Evolutionary conservation across 768 basidiomycete genomes (phyloP), one percentile per base, ranked within the genome.

Genomic region (Pisolithus albus): DNA sequence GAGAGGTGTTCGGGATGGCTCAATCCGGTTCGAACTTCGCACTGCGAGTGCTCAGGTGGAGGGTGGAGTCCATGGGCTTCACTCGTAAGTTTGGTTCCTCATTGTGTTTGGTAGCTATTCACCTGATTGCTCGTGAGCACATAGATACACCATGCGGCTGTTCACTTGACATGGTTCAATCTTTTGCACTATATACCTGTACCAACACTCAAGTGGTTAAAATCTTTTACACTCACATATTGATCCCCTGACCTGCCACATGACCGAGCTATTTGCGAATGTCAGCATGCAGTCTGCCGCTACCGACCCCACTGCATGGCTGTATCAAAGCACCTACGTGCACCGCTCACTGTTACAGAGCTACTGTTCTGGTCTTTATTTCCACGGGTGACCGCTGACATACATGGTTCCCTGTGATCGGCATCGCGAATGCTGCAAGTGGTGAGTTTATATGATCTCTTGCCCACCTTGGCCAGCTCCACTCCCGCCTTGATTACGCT

Each of bases 21-120:
- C 64, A 26, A 88, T 96, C 18, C 71, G 93, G 53, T 98, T 95
- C 61, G 94, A 98, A 75, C 65, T 95, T 63, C 80, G 95, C 64
- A 97, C 94, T 2, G 88, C 93, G 9, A 92, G 88, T 59, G 94
- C 94, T 9, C 95, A 97, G 73, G 77, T 94, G 37, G 95, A 96
- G 70, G 95, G 95, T 46, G 91, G 91, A 40, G 94, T 97, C 10
- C 92, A 96, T 74, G 93, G 94, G 5, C 70, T 97, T 55, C 90
- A 97, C 73, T 94, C 91, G 81, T 95, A 71, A 77, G 86, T 83
- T 55, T 47, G 26, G 54, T 59, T 46, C 16, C 19, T 7, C 7
- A 18, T 26, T 26, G 16, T 18, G 13, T 46, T 10, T 24, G 19
- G 16, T 16, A n/a, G 19, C 39, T 44, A 4, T 40, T n/a, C 39